Percentiles rank a stretch among this genome's conserved stretches.
phyloP scores from a whole-genome alignment of 2,329 filamentous ascomycete genomes.

The Ceratocystiopsis minuta region DNA sequence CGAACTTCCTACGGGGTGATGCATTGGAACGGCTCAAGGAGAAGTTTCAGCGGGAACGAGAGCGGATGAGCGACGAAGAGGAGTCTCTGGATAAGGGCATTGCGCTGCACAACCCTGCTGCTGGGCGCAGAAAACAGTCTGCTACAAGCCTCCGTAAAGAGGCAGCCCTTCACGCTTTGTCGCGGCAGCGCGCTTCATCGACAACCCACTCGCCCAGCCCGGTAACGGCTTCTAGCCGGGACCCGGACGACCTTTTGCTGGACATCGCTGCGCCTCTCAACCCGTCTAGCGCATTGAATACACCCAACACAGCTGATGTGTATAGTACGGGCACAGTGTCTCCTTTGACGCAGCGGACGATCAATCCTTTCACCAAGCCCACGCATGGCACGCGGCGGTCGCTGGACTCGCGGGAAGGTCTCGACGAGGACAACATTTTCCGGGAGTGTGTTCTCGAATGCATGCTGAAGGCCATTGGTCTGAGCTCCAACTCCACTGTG shows the following conservation, averaged over 20 bases:
- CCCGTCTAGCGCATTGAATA: too few relatives aligned
- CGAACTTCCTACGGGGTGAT: conserved; percentile 73
- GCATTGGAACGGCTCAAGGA: conserved; percentile 75
- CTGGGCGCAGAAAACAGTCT: conserved; percentile 49
- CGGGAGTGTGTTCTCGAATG: conserved; percentile 82
- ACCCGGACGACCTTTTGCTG: too few relatives aligned
- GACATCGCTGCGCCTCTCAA: too few relatives aligned
- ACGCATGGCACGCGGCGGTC: conserved; percentile 26
- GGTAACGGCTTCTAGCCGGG: too few relatives aligned
- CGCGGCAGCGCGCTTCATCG: conserved; percentile 15
- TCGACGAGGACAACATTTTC: conserved; percentile 80
- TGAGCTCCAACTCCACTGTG: conserved; percentile 49
- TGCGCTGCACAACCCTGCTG: conserved; percentile 67
- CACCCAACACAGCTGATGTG: too few relatives aligned
- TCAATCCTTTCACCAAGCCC: conserved; percentile 39
- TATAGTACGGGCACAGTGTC: conserved; percentile 21
- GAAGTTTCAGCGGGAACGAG: conserved; percentile 74
- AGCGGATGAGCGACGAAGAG: conserved; percentile 49
- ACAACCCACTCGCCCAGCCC: too few relatives aligned
- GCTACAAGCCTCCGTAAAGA: conserved; percentile 64
- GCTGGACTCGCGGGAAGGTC: conserved; percentile 56
- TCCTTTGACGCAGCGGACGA: conserved; percentile 30
- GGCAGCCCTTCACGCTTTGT: conserved; percentile 51
- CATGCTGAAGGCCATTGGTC: conserved; percentile 83
- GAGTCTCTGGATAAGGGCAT: conserved; percentile 80